Conservation (phyloP, 2,329 filamentous ascomycete genomes). For the Chaetothyriales sp. region DNA sequence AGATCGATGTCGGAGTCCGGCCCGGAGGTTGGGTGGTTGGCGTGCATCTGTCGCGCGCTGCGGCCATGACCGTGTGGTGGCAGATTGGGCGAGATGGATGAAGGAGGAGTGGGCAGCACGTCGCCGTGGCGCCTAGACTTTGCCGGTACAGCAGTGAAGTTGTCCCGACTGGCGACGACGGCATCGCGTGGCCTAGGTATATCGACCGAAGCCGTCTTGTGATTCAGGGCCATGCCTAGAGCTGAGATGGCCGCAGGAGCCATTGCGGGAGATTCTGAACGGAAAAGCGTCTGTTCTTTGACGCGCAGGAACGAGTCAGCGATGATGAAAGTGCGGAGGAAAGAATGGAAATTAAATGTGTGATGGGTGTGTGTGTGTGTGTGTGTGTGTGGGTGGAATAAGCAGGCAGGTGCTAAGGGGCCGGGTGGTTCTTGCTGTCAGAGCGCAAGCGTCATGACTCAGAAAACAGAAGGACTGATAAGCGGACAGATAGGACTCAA, state of each 20-base stretch:
- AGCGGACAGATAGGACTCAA: neutral
- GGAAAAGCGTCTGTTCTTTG: neutral
- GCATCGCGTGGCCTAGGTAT: conserved; percentile 31
- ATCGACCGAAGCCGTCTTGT: conserved; percentile 35
- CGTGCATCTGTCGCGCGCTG: conserved; percentile 30
- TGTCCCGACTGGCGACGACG: conserved; percentile 22
- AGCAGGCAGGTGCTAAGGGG: neutral
- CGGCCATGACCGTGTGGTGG: conserved; percentile 65
- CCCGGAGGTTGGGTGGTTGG: conserved; percentile 21
- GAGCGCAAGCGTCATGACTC: neutral
- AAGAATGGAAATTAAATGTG: neutral
- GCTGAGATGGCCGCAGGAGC: conserved; percentile 29
- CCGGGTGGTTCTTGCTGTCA: neutral
- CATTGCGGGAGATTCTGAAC: conserved; percentile 23
- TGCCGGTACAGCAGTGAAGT: conserved; percentile 22
- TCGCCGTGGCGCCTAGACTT: conserved; percentile 17
- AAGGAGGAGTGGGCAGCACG: conserved; percentile 73
- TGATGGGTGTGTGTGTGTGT: neutral
- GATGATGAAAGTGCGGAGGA: neutral
- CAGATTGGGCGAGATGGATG: conserved; percentile 81
- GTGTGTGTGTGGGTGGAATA: neutral
- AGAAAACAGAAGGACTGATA: neutral
- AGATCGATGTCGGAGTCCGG: conserved; percentile 82
- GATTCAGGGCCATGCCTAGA: conserved; percentile 36
- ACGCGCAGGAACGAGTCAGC: neutral